Evolutionary conservation across 345 rosid genomes (phyloP).

Genomic region (Brassica nigra): DNA sequence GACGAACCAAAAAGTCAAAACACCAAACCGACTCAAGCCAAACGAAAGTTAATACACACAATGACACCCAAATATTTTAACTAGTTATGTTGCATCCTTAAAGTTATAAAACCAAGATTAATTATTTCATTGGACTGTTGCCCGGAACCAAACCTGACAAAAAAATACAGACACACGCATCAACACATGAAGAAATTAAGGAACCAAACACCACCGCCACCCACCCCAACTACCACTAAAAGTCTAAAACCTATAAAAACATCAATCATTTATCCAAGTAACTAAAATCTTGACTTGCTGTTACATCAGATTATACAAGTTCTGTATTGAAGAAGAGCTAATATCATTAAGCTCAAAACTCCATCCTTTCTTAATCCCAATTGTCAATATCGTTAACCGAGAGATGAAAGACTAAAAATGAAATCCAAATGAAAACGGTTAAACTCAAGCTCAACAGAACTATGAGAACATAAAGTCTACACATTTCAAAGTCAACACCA

Average conservation of each 20-base stretch:
- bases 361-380: not conserved
- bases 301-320: slow-evolving; percentile 7
- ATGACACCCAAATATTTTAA: too few species aligned
- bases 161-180: too few species aligned
- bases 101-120: too few species aligned
- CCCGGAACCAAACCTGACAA: too few species aligned
- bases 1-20: slow-evolving; percentile 20
- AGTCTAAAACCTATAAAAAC: too few species aligned
- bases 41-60: slow-evolving; percentile 9
- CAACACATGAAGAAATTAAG: too few species aligned
- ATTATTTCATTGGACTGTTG: too few species aligned
- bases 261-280: too few species aligned
- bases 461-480: not conserved
- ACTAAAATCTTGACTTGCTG: not conserved
- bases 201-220: too few species aligned
- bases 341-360: not conserved
- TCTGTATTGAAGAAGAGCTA: not conserved
- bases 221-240: too few species aligned
- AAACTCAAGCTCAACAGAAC: not conserved
- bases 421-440: slow-evolving; percentile 8
- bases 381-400: not conserved
- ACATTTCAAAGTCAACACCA: slow-evolving; percentile 19
- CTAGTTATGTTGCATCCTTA: too few species aligned
- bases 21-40: slow-evolving; percentile 23
- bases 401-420: not conserved